These are phyloP conservation scores for Crithidia thermophila DNA, from an alignment of 208 protist species.

Conservation along the genomic window DNA sequence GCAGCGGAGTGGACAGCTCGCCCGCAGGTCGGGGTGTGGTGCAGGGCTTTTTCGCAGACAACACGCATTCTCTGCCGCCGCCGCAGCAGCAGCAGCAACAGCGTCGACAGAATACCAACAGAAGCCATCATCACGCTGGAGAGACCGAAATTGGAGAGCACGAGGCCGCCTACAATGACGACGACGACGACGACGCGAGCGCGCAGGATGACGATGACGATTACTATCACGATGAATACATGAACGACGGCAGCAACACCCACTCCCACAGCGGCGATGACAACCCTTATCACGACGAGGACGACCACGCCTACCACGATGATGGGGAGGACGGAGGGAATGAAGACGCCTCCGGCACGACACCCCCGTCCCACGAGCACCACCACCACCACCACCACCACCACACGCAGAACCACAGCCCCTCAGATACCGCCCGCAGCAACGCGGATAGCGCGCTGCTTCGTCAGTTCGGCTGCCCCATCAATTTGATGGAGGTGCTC, in stretches of 20 bases:
- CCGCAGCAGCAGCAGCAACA: too few relatives aligned
- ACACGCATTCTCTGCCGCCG: too few relatives aligned
- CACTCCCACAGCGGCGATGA: slow-evolving; percentile 1
- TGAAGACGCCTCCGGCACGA: not conserved
- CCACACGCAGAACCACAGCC: too few relatives aligned
- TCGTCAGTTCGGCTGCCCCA: slow-evolving; percentile 49
- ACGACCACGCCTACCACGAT: slow-evolving; percentile 1
- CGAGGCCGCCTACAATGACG: slow-evolving; percentile 14
- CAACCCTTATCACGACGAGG: not conserved
- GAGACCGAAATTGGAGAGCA: not conserved
- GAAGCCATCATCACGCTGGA: not conserved
- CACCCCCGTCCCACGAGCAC: not conserved
- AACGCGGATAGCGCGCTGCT: slow-evolving; percentile 30
- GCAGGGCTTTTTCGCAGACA: too few relatives aligned
- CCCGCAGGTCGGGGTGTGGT: too few relatives aligned
- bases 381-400: not conserved
- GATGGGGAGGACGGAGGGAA: slow-evolving; percentile 6
- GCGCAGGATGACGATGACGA: slow-evolving; percentile 4
- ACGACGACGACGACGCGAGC: slow-evolving; percentile 2
- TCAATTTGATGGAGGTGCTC: slow-evolving; percentile 85
- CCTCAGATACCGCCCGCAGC: not conserved
- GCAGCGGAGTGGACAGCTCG: too few relatives aligned
- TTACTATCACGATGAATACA: slow-evolving; percentile 3
- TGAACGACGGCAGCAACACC: slow-evolving; percentile 9
- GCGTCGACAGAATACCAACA: not conserved